Conservation (phyloP, 2,329 filamentous ascomycete species). For the Exophiala sp. region DNA sequence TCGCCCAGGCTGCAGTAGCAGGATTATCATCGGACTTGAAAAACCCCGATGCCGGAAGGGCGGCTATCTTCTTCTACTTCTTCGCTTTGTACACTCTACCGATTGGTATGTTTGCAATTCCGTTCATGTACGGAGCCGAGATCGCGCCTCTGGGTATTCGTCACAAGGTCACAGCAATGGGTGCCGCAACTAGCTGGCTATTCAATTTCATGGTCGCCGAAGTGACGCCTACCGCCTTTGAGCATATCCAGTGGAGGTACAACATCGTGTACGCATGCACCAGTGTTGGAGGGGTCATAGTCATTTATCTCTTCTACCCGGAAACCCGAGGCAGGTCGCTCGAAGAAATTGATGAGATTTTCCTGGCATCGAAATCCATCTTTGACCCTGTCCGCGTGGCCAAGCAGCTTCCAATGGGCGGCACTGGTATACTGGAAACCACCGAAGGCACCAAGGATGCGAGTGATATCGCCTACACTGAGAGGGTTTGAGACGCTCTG, state of each 20-base stretch:
- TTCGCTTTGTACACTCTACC: conserved; percentile 42
- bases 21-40: conserved; percentile 21
- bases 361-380: conserved; percentile 48
- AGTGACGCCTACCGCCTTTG: conserved; percentile 57
- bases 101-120: conserved; percentile 37
- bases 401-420: neutral
- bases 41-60: conserved; percentile 35
- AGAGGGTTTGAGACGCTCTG: no score
- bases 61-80: conserved; percentile 42
- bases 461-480: no score
- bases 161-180: conserved; percentile 32
- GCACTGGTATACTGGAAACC: no score
- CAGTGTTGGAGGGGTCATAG: conserved; percentile 64
- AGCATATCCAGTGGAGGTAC: conserved; percentile 57
- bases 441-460: no score
- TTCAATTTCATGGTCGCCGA: conserved; percentile 53
- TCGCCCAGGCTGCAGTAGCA: conserved; percentile 61
- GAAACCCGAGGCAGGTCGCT: conserved; percentile 58
- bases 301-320: conserved; percentile 64
- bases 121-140: conserved; percentile 35
- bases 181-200: conserved; percentile 35
- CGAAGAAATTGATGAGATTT: conserved; percentile 68
- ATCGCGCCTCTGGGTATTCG: conserved; percentile 33
- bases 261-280: conserved; percentile 75
- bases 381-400: conserved; percentile 51